Conservation (phyloP, 2,329 filamentous ascomycete genomes). For the Ceratocystis lukuohia region DNA sequence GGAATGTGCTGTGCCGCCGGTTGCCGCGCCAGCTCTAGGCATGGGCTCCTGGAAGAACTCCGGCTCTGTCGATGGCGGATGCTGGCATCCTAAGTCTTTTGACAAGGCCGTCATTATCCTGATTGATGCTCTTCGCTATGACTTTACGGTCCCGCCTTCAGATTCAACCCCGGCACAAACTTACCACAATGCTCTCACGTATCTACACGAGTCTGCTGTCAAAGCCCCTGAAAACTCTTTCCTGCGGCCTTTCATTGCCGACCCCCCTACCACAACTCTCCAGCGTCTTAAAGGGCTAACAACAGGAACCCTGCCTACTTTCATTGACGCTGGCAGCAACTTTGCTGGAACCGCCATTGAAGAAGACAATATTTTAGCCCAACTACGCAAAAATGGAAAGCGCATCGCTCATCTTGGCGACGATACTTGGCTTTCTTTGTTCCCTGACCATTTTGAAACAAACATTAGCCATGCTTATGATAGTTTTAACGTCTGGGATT, state of each 20-base stretch:
- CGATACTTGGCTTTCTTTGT: constrained; percentile 90
- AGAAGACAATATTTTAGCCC: constrained; percentile 65
- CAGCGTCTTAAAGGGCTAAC: constrained; percentile 89
- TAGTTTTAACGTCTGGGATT: constrained; percentile 95
- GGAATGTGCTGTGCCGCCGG: constrained; percentile 54
- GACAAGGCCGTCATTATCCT: constrained; percentile 81
- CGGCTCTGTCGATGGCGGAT: constrained; percentile 49
- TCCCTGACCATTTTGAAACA: constrained; percentile 82
- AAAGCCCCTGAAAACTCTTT: constrained; percentile 69
- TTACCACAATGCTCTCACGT: constrained; percentile 79
- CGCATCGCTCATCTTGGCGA: constrained; percentile 90
- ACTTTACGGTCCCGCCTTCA: constrained; percentile 77
- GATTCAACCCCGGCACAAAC: constrained; percentile 32
- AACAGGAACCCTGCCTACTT: constrained; percentile 87
- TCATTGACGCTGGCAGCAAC: constrained; percentile 85
- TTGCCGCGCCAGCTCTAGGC: constrained; percentile 30
- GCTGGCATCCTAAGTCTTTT: constrained; percentile 93
- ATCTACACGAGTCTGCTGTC: constrained; percentile 71
- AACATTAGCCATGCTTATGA: constrained; percentile 83
- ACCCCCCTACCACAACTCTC: constrained; percentile 85
- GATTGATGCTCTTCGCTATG: constrained; percentile 88
- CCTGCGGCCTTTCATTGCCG: constrained; percentile 86
- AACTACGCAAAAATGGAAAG: constrained; percentile 52
- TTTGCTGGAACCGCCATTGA: constrained; percentile 93
- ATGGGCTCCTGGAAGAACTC: constrained; percentile 28